Evolutionary conservation across 2,329 filamentous ascomycete genomes (phyloP), one percentile per base, ranked within the genome.

Genomic region (Penicillium frequentans): DNA sequence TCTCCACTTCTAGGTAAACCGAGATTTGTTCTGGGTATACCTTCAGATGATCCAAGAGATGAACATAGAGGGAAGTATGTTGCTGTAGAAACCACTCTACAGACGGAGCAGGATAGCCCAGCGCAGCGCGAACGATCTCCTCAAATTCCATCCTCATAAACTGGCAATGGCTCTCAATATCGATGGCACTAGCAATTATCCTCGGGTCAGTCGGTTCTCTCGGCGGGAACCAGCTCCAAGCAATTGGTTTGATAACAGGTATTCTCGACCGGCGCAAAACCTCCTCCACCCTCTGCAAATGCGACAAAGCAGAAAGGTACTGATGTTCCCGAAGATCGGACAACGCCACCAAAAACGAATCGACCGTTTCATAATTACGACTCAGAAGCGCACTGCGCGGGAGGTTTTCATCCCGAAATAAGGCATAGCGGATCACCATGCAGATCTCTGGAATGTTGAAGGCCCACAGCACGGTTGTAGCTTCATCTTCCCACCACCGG

Each of bases 401-500:
- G 11, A 73, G 65, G 31, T 70, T 69, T 43, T 68, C 65, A 42
- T 76, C 69, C 4, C 61, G 60, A 58, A 74, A 77, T 2, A 77
- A 67, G 7, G 69, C 67, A 49, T 72, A 77, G 49, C 72, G 72
- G 33, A 77, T 72, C 9, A 75, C 68, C 26, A 69, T 67, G 44
- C 71, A 68, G 49, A 77, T 73, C 37, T 75, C 69, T 10, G 69
- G 64, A 29, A 70, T 65, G 26, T 75, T 71, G 48, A 75, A 77
- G 4, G 71, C 71, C 73, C 71, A 75, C 24, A 77, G 67, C 7
- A 75, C 65, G 1, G 73, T 70, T 0, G 64, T 67, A 1, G 73
- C 72, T 52, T 76, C 74, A 46, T 75, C 74, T 52, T 77, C 75
- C 75, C 75, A 77, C 73, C 74, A 77, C 49, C 69, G 69, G 56